These are phyloP conservation scores for Vitis hybrid DNA, from an alignment of 177 flowering plant species.

Conservation along the genomic window DNA sequence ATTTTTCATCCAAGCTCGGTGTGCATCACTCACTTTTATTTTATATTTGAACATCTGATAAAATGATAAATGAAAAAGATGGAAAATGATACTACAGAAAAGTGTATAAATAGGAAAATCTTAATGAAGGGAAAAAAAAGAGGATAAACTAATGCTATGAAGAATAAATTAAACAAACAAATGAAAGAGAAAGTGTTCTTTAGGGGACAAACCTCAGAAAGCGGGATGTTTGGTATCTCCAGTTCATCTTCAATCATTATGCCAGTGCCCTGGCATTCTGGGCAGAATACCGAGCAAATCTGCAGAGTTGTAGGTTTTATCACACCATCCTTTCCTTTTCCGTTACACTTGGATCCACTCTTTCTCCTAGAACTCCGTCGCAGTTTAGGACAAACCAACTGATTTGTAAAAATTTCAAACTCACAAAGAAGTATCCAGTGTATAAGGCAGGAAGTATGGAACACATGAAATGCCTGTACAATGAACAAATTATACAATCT, in stretches of 20 bases:
- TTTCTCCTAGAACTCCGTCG: slow-evolving; percentile 35
- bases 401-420: slow-evolving; percentile 46
- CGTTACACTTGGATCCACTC: slow-evolving; percentile 31
- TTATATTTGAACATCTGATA: slow-evolving; percentile 75
- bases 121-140: background rate
- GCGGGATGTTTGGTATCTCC: slow-evolving; percentile 53
- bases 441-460: slow-evolving; percentile 85
- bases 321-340: slow-evolving; percentile 21
- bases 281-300: slow-evolving; percentile 68
- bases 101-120: background rate
- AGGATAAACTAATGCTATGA: background rate
- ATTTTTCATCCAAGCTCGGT: slow-evolving; percentile 72
- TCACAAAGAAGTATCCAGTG: slow-evolving; percentile 93
- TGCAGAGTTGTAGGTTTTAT: slow-evolving; percentile 9
- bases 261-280: slow-evolving; percentile 95
- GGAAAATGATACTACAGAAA: background rate
- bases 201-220: slow-evolving; percentile 55
- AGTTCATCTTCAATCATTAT: slow-evolving; percentile 44
- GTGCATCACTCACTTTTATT: slow-evolving; percentile 63
- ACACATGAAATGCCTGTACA: slow-evolving; percentile 88
- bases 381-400: slow-evolving; percentile 25
- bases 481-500: background rate
- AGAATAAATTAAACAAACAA: background rate
- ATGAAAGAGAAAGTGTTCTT: background rate
- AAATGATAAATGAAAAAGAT: background rate